Evolutionary conservation across 2,329 filamentous ascomycete species (phyloP).

Genomic region (Phialophora macrospora): DNA sequence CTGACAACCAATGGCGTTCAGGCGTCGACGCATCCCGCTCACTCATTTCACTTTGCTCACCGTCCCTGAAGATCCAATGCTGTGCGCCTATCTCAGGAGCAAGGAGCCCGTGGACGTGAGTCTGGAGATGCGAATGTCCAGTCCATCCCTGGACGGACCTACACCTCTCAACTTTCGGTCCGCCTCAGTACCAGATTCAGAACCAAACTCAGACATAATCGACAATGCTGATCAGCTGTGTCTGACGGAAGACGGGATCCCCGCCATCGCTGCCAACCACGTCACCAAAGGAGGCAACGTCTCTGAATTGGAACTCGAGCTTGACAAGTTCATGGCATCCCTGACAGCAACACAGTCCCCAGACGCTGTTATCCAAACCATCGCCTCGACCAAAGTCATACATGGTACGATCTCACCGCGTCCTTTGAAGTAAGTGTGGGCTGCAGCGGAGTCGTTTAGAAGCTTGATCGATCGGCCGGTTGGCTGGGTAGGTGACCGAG

Average conservation of each 20-base stretch:
- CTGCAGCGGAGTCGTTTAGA: not conserved
- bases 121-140: slow-evolving; percentile 13
- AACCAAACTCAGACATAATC: not conserved
- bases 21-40: slow-evolving; percentile 23
- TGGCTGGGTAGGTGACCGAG: not conserved
- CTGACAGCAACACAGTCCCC: slow-evolving; percentile 19
- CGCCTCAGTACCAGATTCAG: not conserved
- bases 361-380: slow-evolving; percentile 23
- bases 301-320: slow-evolving; percentile 16
- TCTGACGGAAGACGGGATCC: not conserved
- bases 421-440: not conserved
- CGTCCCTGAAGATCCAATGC: slow-evolving; percentile 26
- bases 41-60: slow-evolving; percentile 29
- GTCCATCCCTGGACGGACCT: not conserved
- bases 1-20: not conserved
- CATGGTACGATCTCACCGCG: not conserved
- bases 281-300: not conserved
- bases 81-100: slow-evolving; percentile 24
- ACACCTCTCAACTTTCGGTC: not conserved
- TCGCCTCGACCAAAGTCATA: slow-evolving; percentile 7
- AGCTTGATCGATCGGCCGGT: not conserved
- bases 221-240: not conserved
- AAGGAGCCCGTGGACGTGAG: slow-evolving; percentile 25
- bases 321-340: slow-evolving; percentile 26
- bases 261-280: not conserved